Evolutionary conservation across 176 grass and related monocot genomes (phyloP), one percentile per base, ranked within the genome.

Genomic region (Oryza rufipogon): DNA sequence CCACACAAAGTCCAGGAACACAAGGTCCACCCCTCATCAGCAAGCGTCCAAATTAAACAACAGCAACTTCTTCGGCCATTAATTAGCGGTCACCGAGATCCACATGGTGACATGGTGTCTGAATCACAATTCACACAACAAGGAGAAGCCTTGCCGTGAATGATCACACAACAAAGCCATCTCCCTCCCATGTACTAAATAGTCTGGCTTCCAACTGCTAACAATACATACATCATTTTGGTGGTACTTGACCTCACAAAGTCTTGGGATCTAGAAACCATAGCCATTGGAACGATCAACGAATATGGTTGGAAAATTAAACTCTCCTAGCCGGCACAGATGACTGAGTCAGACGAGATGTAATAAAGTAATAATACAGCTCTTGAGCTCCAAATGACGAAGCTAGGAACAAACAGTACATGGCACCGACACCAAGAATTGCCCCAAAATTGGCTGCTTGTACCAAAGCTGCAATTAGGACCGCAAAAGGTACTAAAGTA

Each of bases 21-120:
- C 51, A 70, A 74, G 83, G 74, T 82, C 46, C 70, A 54, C 33
- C 42, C 20, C 17, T 66, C 60, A 48, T 58, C 47, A 32, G 60
- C 60, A 86, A 71, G 66, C 8, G 78, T 86, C 54, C 15, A 82
- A 71, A 86, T 78, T 79, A 30, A 73, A 56, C 41, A 30, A 72
- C 14, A 56, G 88, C 33, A 66, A 82, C 45, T 66, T 86, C 79
- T 78, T 19, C 25, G 15, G 73, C 46, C 58, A 82, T 82, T 81
- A 67, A 90, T 26, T 72, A 14, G 19, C 1, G 72, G 11, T 46
- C 17, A 11, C 41, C 7, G 12, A 61, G 64, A 75, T 76, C 77
- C 71, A 81, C 72, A 85, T 36, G 58, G 32, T 41, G 39, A 41
- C 39, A 41, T 41, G 39, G 39, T 64, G 64, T 70, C 36, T 69